Percentiles rank a stretch among this genome's conserved stretches.
Conservation (phyloP, 2,329 filamentous ascomycete genomes). For the Alternaria rosae region DNA sequence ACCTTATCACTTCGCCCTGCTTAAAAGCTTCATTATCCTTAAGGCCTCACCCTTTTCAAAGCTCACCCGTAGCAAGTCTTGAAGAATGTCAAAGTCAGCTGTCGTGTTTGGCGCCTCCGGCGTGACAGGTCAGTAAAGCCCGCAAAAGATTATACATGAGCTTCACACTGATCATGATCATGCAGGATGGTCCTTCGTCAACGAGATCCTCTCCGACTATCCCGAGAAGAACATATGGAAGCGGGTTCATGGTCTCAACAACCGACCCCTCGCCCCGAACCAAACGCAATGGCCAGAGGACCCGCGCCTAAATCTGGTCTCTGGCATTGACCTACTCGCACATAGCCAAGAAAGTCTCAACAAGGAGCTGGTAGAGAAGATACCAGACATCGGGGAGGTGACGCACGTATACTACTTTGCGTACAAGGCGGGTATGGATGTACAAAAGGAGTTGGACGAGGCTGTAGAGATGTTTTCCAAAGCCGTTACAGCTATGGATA, state of each 20-base stretch:
- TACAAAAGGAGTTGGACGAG: conserved; percentile 50
- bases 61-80: neutral
- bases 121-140: conserved; percentile 28
- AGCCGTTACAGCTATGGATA: conserved; percentile 44
- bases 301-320: conserved; percentile 51
- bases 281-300: conserved; percentile 51
- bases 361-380: conserved; percentile 39
- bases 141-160: neutral
- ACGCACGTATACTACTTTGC: conserved; percentile 57
- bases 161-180: neutral
- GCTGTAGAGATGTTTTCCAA: conserved; percentile 53
- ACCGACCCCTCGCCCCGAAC: conserved; percentile 46
- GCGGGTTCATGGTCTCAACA: conserved; percentile 53
- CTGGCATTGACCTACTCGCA: conserved; percentile 53
- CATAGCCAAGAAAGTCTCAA: conserved; percentile 51
- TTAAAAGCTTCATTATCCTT: neutral
- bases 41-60: neutral
- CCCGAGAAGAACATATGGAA: conserved; percentile 45
- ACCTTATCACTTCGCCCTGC: neutral
- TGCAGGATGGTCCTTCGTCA: conserved; percentile 54
- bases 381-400: conserved; percentile 48
- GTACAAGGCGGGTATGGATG: conserved; percentile 53
- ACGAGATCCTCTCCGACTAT: conserved; percentile 50
- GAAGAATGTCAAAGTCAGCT: conserved; percentile 45
- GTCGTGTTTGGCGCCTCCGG: conserved; percentile 55